Evolutionary conservation across 768 basidiomycete genomes (phyloP), one percentile per base, ranked within the genome.

Genomic region (Crassisporium funariophilum): DNA sequence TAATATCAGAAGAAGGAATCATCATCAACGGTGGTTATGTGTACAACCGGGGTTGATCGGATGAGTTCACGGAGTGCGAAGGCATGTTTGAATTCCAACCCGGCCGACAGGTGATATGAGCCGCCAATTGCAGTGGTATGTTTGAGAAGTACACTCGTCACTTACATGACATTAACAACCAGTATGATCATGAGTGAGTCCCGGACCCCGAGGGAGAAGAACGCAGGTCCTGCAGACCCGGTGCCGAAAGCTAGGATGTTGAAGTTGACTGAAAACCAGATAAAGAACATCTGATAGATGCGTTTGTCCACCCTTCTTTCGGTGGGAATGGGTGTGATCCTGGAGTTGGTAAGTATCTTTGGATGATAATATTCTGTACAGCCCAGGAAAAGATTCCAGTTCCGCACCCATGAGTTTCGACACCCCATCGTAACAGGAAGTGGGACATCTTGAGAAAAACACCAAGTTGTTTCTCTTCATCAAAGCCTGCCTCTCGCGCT

Each of bases 221-320:
- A 74, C 8, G 77, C 59, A 4, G 84, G 84, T 0, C 83, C 84
- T 11, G 83, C 72, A 0, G 80, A 75, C 4, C 84, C 84, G 0
- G 80, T 71, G 13, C 80, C 78, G 50, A 84, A 84, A 65, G 73
- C 74, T 13, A 84, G 67, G 20, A 86, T 76, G 54, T 86, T 86
- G 62, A 84, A 75, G 58, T 84, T 86, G 44, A 79, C 74, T 6
- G 85, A 81, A 56, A 86, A 83, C 86, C 85, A 87, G 4, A 86
- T 71, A 56, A 83, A 83, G 68, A 86, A 86, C 55, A 85, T 64
- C 49, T 86, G 83, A 55, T 78, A 79, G 41, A 79, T 74, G 36
- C 78, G 76, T n/a, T 68, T 75, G 55, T 86, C 84, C 7, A 57
- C 72, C 36, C 84, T 75, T 34, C 78, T 67, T 20, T 75, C 75